Conservation (phyloP, 257 asterid genomes). For the Solanum piurae region DNA sequence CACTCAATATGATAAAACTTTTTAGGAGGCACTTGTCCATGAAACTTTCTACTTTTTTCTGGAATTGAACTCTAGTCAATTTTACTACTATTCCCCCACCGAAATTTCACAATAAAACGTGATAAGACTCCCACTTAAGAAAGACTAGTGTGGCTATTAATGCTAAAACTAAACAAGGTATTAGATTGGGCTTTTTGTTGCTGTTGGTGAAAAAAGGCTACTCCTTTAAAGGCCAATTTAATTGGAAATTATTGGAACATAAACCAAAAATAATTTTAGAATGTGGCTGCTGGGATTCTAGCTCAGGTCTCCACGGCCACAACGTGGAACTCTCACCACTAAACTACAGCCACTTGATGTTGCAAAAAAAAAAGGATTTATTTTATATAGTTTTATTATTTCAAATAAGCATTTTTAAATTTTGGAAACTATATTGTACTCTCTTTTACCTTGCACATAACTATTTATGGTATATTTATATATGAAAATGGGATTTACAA, state of each 20-base stretch:
- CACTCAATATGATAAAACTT: not conserved
- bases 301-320: slow-evolving; percentile 99
- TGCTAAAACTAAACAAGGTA: not conserved
- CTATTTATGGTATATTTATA: not conserved
- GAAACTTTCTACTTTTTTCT: not conserved
- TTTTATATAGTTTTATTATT: too few relatives aligned
- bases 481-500: not conserved
- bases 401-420: too few relatives aligned
- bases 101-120: too few relatives aligned
- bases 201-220: not conserved
- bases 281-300: slow-evolving; percentile 99
- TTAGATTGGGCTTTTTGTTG: not conserved
- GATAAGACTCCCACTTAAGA: not conserved
- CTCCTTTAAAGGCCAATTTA: not conserved
- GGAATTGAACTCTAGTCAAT: not conserved
- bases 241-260: not conserved
- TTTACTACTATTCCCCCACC: rapidly evolving
- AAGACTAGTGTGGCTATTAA: not conserved
- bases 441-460: not conserved
- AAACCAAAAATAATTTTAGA: not conserved
- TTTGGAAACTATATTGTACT: not conserved
- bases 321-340: slow-evolving; percentile 98
- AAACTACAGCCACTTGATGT: slow-evolving; percentile 67
- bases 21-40: not conserved
- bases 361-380: not conserved